Evolutionary conservation across 129 eudicot species (phyloP).

Genomic region (Flaveria linearis): DNA sequence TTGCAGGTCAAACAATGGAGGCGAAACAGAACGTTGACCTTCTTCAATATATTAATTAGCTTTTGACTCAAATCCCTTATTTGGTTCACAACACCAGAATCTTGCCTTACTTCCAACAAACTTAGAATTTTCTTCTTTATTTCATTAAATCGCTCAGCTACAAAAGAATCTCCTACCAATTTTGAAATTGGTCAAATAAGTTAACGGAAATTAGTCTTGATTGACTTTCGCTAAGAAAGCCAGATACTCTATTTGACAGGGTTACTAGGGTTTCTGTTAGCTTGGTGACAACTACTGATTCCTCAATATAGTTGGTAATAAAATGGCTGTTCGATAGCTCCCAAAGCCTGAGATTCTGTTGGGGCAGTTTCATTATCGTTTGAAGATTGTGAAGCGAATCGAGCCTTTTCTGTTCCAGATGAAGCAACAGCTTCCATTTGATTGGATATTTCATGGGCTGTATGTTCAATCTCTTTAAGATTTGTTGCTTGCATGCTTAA

Average conservation of each 20-base stretch:
- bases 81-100: slow-evolving; percentile 61
- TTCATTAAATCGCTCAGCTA: slow-evolving; percentile 69
- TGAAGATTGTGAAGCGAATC: slow-evolving; percentile 37
- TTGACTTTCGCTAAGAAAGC: slow-evolving; percentile 83
- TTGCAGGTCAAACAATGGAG: slow-evolving; percentile 71
- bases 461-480: slow-evolving; percentile 57
- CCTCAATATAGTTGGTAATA: slow-evolving; percentile 64
- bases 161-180: slow-evolving; percentile 58
- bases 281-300: slow-evolving; percentile 64
- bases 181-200: slow-evolving; percentile 77
- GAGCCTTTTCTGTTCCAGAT: slow-evolving; percentile 45
- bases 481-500: slow-evolving; percentile 69
- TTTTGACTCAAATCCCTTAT: slow-evolving; percentile 74
- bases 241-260: slow-evolving; percentile 74
- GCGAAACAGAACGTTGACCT: slow-evolving; percentile 86
- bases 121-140: slow-evolving; percentile 52
- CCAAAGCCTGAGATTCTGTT: slow-evolving; percentile 32
- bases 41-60: slow-evolving; percentile 71
- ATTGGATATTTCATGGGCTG: slow-evolving; percentile 68
- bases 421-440: slow-evolving; percentile 64
- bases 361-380: slow-evolving; percentile 20
- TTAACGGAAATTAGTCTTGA: slow-evolving; percentile 65
- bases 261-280: slow-evolving; percentile 66
- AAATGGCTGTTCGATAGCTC: slow-evolving; percentile 47
- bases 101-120: slow-evolving; percentile 69